phyloP scores from a whole-genome alignment of 352 stramenopile genomes.

The Blastocystis sp. region DNA sequence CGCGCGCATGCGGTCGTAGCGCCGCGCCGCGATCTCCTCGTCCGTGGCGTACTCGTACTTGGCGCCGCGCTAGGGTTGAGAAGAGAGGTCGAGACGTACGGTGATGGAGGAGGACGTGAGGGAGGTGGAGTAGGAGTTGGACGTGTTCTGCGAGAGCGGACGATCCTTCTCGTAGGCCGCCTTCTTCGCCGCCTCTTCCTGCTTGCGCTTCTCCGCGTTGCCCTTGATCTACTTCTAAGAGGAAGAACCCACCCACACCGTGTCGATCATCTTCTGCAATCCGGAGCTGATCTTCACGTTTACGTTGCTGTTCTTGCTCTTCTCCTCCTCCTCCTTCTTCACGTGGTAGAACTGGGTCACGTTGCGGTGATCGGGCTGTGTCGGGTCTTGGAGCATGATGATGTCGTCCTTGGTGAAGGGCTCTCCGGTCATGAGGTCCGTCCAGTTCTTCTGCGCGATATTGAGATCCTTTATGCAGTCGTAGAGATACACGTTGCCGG shows the following conservation, averaged over 20 bases:
- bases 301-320: conserved; percentile 78
- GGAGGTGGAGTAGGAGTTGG: conserved; percentile 85
- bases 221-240: conserved; percentile 46
- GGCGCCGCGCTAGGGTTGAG: conserved; percentile 76
- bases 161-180: conserved; percentile 48
- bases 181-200: conserved; percentile 74
- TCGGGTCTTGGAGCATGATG: conserved; percentile 91
- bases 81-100: conserved; percentile 54
- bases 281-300: conserved; percentile 76
- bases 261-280: conserved; percentile 77
- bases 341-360: conserved; percentile 90
- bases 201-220: conserved; percentile 77
- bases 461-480: conserved; percentile 97
- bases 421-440: conserved; percentile 89
- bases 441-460: conserved; percentile 95
- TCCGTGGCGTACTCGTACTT: conserved; percentile 79
- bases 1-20: conserved; percentile 78
- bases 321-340: conserved; percentile 81
- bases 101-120: conserved; percentile 91
- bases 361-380: conserved; percentile 86
- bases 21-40: conserved; percentile 81
- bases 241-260: conserved; percentile 78
- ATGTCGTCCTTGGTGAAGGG: conserved; percentile 86
- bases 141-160: conserved; percentile 78
- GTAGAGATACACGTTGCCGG: conserved; percentile 93